Evolutionary conservation across 176 grass and related monocot species (phyloP).

Genomic region (Leersia perrieri): DNA sequence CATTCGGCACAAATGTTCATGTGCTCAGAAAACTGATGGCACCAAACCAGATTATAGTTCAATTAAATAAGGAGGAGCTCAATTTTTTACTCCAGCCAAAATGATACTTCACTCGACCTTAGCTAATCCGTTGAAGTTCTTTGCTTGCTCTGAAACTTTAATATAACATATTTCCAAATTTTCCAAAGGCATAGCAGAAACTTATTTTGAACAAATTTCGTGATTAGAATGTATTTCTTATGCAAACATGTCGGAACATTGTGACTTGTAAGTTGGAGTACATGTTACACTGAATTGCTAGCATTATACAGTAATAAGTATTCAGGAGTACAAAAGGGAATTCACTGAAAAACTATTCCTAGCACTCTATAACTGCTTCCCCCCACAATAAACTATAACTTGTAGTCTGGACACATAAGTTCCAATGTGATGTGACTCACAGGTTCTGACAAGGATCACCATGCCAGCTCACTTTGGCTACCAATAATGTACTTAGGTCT

Average conservation of each 20-base stretch:
- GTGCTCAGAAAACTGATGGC: neutral
- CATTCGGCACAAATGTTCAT: neutral
- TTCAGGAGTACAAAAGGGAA: neutral
- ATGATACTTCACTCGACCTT: neutral
- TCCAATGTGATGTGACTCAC: neutral
- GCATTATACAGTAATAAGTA: neutral
- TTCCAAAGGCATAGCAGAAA: neutral
- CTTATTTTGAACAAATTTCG: neutral
- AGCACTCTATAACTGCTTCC: neutral
- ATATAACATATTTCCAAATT: neutral
- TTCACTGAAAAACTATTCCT: neutral
- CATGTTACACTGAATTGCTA: neutral
- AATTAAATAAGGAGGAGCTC: neutral
- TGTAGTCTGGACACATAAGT: neutral
- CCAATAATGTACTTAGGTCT: neutral
- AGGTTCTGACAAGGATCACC: neutral
- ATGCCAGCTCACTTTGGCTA: neutral
- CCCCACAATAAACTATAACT: neutral
- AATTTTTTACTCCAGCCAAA: neutral
- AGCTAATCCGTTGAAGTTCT: neutral
- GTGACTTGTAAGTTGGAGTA: neutral
- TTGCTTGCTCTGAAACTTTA: neutral
- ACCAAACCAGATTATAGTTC: neutral
- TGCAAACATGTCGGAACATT: neutral
- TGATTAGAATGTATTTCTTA: neutral